These are phyloP conservation scores for Aegilops longissima DNA, from an alignment of 176 grass and related monocot genomes.

Conservation along the genomic window DNA sequence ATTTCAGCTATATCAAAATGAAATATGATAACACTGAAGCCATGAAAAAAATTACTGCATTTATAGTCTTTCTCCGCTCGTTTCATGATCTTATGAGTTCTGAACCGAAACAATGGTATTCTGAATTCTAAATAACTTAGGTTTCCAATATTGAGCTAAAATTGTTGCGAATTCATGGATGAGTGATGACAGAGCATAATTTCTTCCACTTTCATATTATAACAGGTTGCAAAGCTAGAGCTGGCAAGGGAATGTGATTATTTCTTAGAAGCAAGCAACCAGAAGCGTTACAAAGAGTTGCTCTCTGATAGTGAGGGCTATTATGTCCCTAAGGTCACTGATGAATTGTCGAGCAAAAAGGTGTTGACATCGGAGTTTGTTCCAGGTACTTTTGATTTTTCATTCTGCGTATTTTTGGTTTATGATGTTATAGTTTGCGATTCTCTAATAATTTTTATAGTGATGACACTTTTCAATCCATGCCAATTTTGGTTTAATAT, in stretches of 20 bases:
- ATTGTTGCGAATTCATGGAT: background rate
- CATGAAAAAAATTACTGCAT: background rate
- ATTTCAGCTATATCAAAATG: background rate
- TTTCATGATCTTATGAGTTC: background rate
- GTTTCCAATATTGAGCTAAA: background rate
- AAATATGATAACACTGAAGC: background rate
- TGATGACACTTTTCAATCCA: background rate
- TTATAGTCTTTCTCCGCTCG: background rate
- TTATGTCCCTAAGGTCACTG: slow-evolving; percentile 73
- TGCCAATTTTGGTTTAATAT: background rate
- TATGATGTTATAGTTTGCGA: background rate
- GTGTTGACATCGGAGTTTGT: slow-evolving; percentile 80
- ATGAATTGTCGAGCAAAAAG: slow-evolving; percentile 80
- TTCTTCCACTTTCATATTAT: slow-evolving; percentile 16
- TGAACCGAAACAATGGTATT: background rate
- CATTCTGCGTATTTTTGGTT: background rate
- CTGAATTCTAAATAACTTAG: background rate
- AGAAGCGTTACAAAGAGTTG: slow-evolving; percentile 79
- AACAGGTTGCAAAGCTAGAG: slow-evolving; percentile 90
- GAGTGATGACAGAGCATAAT: background rate
- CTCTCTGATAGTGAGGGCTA: slow-evolving; percentile 67
- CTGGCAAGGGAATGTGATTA: slow-evolving; percentile 95
- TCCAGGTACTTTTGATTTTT: slow-evolving; percentile 62
- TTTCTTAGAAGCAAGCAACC: slow-evolving; percentile 84
- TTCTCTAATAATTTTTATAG: background rate